phyloP scores from a whole-genome alignment of 2,329 filamentous ascomycete species.

The Arthrobotrys iridis region DNA sequence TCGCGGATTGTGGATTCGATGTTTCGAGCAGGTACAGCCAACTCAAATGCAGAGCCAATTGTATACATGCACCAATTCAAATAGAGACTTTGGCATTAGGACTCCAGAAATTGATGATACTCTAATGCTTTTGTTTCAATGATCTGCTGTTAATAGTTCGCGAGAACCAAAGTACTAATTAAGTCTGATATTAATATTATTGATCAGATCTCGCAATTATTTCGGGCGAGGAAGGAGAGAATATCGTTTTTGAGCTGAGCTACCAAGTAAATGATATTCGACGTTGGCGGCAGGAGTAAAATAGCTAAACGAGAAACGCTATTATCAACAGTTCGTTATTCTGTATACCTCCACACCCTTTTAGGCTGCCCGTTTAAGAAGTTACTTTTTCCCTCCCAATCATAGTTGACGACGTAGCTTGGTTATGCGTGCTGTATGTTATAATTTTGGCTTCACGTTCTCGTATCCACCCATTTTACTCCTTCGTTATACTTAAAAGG shows the following conservation, averaged over 20 bases:
- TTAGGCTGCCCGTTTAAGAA: background rate
- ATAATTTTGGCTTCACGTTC: slow-evolving; percentile 21
- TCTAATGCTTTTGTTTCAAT: background rate
- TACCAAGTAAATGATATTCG: background rate
- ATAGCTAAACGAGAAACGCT: slow-evolving; percentile 1
- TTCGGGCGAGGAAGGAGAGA: background rate
- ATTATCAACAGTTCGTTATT: slow-evolving; percentile 15
- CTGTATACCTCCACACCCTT: background rate
- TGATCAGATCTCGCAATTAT: background rate
- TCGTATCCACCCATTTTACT: slow-evolving; percentile 23
- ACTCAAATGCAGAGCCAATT: background rate
- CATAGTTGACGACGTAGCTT: slow-evolving; percentile 4
- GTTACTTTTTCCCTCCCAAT: background rate
- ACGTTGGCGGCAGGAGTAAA: slow-evolving; percentile 2
- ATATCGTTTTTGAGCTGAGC: background rate
- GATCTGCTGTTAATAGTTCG: background rate
- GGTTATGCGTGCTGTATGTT: slow-evolving; percentile 6
- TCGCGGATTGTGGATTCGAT: background rate
- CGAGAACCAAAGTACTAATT: too few species aligned
- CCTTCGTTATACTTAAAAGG: background rate
- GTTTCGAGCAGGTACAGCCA: background rate
- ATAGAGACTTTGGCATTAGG: background rate
- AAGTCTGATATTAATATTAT: too few species aligned
- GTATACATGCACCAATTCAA: background rate
- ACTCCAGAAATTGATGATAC: background rate